phyloP scores from a whole-genome alignment of 2,329 filamentous ascomycete genomes.

The Helminthosporium solani region DNA sequence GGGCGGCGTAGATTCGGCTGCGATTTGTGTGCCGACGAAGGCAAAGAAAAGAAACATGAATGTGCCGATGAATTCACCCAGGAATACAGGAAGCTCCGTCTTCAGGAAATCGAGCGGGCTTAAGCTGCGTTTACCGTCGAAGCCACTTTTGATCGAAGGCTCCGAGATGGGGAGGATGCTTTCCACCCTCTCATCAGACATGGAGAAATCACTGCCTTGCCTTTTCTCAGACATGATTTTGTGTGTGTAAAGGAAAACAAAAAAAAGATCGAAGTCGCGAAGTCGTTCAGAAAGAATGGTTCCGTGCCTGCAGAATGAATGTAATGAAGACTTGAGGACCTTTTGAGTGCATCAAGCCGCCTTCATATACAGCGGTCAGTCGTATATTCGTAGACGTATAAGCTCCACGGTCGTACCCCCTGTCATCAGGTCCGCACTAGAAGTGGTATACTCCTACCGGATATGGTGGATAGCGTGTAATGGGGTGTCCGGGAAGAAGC shows the following conservation, averaged over 20 bases:
- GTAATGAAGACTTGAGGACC: not conserved
- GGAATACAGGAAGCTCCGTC: conserved; percentile 22
- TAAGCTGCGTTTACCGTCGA: not conserved
- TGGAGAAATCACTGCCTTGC: not conserved
- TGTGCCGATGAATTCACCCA: conserved; percentile 49
- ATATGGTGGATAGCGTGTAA: not conserved
- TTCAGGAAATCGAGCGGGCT: not conserved
- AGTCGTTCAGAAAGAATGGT: not conserved
- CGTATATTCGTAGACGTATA: not conserved
- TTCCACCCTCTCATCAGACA: not conserved
- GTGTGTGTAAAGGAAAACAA: not conserved
- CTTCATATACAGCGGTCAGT: not conserved
- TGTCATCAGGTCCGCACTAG: not conserved
- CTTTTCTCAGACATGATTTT: not conserved
- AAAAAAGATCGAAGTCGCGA: not conserved
- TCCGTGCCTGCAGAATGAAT: not conserved
- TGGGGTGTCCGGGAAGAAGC: not conserved
- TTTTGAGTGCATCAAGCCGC: not conserved
- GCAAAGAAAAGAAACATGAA: conserved; percentile 48
- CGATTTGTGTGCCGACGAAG: conserved; percentile 46
- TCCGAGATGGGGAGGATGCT: not conserved
- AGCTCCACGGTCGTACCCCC: not conserved
- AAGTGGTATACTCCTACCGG: not conserved
- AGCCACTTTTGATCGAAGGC: not conserved
- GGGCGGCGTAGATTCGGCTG: conserved; percentile 45